A percentile compares a stretch with the other conserved stretches of the same genome.
These are phyloP conservation scores for Penicillium pulvis DNA, from an alignment of 495 filamentous ascomycete genomes.

Conservation along the genomic window DNA sequence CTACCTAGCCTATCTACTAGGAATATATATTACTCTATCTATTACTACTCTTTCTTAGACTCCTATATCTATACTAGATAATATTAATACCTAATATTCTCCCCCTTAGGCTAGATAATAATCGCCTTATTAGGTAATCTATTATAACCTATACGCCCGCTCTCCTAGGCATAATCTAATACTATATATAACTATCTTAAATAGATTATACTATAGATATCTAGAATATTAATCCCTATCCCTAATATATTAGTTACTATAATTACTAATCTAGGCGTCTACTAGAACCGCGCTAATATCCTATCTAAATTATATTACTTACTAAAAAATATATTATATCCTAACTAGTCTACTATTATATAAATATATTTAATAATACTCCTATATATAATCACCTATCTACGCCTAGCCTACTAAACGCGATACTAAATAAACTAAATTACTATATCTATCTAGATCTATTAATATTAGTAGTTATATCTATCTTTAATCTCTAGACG, in stretches of 20 bases:
- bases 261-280: neutral
- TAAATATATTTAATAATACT: neutral
- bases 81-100: neutral
- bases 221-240: neutral
- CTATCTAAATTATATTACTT: neutral
- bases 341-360: neutral
- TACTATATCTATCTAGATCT: neutral
- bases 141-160: neutral
- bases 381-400: neutral
- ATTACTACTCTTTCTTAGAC: neutral
- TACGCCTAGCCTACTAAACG: neutral
- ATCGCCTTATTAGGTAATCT: neutral
- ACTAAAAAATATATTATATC: neutral
- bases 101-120: neutral
- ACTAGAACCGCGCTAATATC: neutral
- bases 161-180: neutral
- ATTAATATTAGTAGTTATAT: neutral
- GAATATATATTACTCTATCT: neutral
- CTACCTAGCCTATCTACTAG: neutral
- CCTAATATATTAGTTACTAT: neutral
- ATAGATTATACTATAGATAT: neutral
- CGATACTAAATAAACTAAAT: neutral
- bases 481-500: neutral
- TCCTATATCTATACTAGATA: neutral
- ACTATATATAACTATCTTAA: neutral